Percentiles rank a stretch among this genome's conserved stretches.
Evolutionary conservation across 202 grass and related monocot genomes (phyloP).

Genomic region (Schoenoplectus triqueter): DNA sequence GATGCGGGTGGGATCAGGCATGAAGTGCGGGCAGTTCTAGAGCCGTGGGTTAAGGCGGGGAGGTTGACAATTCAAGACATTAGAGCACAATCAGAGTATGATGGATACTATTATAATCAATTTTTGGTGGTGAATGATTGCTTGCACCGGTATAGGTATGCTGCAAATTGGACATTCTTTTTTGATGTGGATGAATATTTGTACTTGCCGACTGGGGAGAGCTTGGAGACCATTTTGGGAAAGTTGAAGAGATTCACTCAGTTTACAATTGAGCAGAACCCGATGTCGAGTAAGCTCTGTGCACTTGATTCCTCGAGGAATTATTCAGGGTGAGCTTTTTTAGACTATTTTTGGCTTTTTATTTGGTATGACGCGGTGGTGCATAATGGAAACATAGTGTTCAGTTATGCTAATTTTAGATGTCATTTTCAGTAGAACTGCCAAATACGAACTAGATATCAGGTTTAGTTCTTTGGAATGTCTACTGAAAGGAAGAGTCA

Average conservation of each 20-base stretch:
- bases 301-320: conserved; percentile 48
- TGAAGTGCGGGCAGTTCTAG: conserved; percentile 62
- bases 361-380: background rate
- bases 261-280: conserved; percentile 96
- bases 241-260: conserved; percentile 66
- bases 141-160: conserved; percentile 66
- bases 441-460: background rate
- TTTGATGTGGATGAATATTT: conserved; percentile 92
- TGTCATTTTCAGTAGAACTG: background rate
- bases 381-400: background rate
- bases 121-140: conserved; percentile 93
- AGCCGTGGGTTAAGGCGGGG: conserved; percentile 70
- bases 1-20: conserved; percentile 70
- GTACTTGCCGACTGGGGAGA: conserved; percentile 56
- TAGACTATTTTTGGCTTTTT: background rate
- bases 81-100: conserved; percentile 62
- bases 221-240: conserved; percentile 56
- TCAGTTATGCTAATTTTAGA: background rate
- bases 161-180: conserved; percentile 94
- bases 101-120: conserved; percentile 91
- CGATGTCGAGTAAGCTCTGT: conserved; percentile 89
- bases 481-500: background rate
- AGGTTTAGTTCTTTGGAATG: background rate
- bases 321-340: conserved; percentile 52
- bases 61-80: conserved; percentile 71